Base-by-base conservation (phyloP, 805 yeast genomes). In the Ogataea naganishii region DNA sequence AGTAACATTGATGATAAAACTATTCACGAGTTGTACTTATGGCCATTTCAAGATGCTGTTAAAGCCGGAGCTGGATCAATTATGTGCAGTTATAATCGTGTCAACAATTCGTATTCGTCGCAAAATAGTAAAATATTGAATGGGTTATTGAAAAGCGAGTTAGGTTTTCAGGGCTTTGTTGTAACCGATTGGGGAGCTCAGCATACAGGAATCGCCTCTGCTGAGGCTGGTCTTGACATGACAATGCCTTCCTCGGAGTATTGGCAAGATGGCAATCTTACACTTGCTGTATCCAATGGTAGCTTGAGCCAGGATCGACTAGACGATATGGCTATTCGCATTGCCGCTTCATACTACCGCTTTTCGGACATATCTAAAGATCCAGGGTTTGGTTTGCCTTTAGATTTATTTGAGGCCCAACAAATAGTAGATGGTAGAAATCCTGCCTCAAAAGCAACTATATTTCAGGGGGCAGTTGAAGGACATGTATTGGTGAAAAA, bases 101-200 rank as follows among this genome's bases (percentile, higher is more conserved):
- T 73, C 22, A 75, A 75, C 51, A 66, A 69, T 36, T 59, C 74
- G 1, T 67, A 69, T 37, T 68, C 77, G 6, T 74, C 80, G 44
- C 76, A 75, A 40, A 75, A 75, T 44, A 61, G 75, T 3, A 65
- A 68, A 35, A 54, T 72, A 25, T 39, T 75, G 38, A 75, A 75
- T 47, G 59, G 66, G 32, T 51, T 75, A 16, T 51, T 75, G 38
- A 75, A 74, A 49, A 75, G 66, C 27, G 80, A 75, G 47, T 49
- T 73, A 30, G 80, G 80, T 1, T 75, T 74, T 43, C 80, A 75
- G 51, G 82, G 81, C 0, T 75, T 72, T 47, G 75, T 75, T n/a
- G 66, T 73, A 33, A 63, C 76, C 17, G 81, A 75, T 44, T 73
- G 80, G 79, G 73, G 71, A n/a, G 80, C 77, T 5, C 75, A 68